Conservation (phyloP, 1,139 yeast species). For the Saccharomyces hybrid region DNA sequence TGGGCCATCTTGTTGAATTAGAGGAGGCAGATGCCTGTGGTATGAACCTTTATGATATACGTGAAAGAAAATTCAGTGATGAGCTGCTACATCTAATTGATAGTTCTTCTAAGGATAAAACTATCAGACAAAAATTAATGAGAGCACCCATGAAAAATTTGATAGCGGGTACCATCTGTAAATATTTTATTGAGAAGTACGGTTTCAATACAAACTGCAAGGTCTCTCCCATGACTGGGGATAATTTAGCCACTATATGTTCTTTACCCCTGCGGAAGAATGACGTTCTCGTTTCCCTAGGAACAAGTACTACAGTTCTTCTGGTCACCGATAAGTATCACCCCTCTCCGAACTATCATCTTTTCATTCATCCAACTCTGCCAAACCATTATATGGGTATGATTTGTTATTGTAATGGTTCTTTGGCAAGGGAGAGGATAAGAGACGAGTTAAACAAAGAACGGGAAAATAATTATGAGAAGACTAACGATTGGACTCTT, state of each 20-base stretch:
- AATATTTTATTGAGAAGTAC: conserved; percentile 56
- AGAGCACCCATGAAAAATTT: conserved; percentile 21
- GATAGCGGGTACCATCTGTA: conserved; percentile 44
- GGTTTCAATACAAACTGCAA: conserved; percentile 51
- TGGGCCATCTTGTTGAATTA: conserved; percentile 55
- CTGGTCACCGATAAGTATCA: conserved; percentile 69
- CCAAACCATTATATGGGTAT: conserved; percentile 80
- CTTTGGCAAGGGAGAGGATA: conserved; percentile 74
- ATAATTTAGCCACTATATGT: conserved; percentile 80
- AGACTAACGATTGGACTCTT: conserved; percentile 47
- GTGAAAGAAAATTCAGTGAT: conserved; percentile 45
- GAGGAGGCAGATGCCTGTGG: conserved; percentile 92
- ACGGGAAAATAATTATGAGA: conserved; percentile 17
- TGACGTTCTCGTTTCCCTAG: conserved; percentile 75
- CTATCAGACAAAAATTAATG: conserved; percentile 17
- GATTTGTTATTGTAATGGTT: conserved; percentile 91
- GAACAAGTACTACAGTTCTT: conserved; percentile 84
- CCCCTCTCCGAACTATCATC: conserved; percentile 77
- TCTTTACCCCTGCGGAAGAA: conserved; percentile 70
- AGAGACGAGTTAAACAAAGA: conserved; percentile 52
- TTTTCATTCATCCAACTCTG: conserved; percentile 81
- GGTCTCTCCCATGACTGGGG: conserved; percentile 76
- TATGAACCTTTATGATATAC: conserved; percentile 74
- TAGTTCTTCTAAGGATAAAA: conserved; percentile 13
- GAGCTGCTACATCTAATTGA: conserved; percentile 39